Conservation (phyloP, 257 asterid genomes). For the Linderniella brevidens region DNA sequence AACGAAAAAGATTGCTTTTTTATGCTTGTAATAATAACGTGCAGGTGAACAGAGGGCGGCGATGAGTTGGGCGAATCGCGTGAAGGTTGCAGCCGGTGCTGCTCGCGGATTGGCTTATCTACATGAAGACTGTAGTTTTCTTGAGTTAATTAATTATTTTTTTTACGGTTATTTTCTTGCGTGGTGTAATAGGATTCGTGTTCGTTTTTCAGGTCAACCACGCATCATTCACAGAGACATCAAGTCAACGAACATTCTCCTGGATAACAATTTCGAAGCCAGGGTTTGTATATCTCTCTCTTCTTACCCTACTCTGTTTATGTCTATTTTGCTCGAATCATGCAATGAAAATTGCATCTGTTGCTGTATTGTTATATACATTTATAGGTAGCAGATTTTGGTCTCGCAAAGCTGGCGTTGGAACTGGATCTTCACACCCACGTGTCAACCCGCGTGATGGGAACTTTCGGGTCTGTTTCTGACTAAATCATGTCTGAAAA, state of each 20-base stretch:
- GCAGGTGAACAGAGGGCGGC: conserved; percentile 32
- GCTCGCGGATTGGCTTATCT: conserved; percentile 88
- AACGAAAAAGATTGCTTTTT: neutral
- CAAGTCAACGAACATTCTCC: conserved; percentile 37
- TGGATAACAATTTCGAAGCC: conserved; percentile 17
- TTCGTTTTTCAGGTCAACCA: conserved; percentile 26
- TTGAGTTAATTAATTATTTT: neutral
- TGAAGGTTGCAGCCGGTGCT: conserved; percentile 81
- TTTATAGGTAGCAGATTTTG: conserved; percentile 42
- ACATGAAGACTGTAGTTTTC: conserved; percentile 37
- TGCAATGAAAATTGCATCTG: neutral
- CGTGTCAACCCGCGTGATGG: conserved; percentile 47
- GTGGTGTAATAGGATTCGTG: neutral
- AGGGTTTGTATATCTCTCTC: neutral
- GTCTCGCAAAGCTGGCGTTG: conserved; percentile 40
- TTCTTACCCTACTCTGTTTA: neutral
- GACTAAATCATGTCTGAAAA: neutral
- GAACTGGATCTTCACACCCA: conserved; percentile 30
- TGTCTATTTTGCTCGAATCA: neutral
- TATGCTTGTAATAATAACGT: conserved; percentile 5
- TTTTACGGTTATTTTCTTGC: neutral
- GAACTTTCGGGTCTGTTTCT: conserved; percentile 44
- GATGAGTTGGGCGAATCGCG: conserved; percentile 75
- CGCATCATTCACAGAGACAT: conserved; percentile 52
- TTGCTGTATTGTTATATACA: neutral